Percentiles rank a stretch among this genome's conserved stretches.
Conservation (phyloP, 495 filamentous ascomycete species). For the Penicillium steckii region DNA sequence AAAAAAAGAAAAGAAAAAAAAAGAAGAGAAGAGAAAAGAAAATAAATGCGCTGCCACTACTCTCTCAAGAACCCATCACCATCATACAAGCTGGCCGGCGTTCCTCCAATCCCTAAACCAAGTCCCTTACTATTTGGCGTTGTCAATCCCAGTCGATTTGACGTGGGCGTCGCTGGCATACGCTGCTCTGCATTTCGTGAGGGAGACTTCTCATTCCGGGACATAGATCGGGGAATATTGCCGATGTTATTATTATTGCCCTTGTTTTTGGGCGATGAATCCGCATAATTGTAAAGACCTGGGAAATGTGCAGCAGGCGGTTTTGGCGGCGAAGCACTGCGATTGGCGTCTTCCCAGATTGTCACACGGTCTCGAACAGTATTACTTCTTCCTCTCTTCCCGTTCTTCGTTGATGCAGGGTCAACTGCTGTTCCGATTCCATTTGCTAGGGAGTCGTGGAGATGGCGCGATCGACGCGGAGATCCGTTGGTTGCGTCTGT, state of each 20-base stretch:
- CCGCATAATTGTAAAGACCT: conserved; percentile 12
- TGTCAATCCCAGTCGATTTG: conserved; percentile 22
- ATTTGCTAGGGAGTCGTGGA: conserved; percentile 7
- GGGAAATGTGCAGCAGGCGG: not conserved
- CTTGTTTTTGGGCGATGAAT: conserved; percentile 13
- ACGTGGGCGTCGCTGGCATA: conserved; percentile 13
- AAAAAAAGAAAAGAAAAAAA: no score
- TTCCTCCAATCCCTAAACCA: conserved; percentile 36
- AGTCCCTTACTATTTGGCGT: conserved; percentile 34
- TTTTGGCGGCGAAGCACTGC: conserved; percentile 16
- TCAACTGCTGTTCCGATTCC: conserved; percentile 4
- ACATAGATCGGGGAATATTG: conserved; percentile 12
- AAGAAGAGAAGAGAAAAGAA: conserved; percentile 4
- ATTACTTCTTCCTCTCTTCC: not conserved
- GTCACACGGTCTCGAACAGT: conserved; percentile 30
- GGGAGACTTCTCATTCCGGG: conserved; percentile 12
- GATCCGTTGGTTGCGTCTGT: conserved; percentile 13
- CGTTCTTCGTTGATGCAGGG: conserved; percentile 1
- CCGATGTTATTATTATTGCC: not conserved
- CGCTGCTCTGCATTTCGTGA: conserved; percentile 12
- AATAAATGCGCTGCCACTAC: conserved; percentile 11
- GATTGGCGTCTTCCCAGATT: conserved; percentile 40
- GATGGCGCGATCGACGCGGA: conserved; percentile 6
- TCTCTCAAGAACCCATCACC: conserved; percentile 49
- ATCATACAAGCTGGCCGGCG: conserved; percentile 50